Conservation (phyloP, 169 alveolate genomes). For the Neospora caninum region DNA sequence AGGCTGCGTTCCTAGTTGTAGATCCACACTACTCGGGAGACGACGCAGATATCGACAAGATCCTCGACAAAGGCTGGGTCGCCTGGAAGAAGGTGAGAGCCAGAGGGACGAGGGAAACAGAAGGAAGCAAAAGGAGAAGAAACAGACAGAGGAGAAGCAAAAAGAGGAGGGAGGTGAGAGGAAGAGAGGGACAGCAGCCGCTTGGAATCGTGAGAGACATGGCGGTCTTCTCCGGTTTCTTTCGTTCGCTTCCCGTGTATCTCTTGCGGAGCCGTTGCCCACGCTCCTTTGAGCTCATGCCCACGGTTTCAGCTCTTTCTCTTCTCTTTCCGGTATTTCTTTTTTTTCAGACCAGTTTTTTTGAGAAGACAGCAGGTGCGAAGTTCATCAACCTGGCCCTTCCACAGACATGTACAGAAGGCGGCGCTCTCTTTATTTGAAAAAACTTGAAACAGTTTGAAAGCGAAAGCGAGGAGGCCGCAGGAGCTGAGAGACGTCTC, state of each 20-base stretch:
- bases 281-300: too few relatives aligned
- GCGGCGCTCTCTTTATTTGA: neutral
- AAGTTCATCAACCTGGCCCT: neutral
- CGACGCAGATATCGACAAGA: neutral
- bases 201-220: too few relatives aligned
- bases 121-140: neutral
- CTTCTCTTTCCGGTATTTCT: neutral
- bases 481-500: too few relatives aligned
- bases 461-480: too few relatives aligned
- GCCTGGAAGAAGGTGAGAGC: conserved; percentile 9
- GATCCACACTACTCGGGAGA: neutral
- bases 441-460: neutral
- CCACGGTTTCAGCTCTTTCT: too few relatives aligned
- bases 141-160: neutral
- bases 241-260: too few relatives aligned
- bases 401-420: neutral
- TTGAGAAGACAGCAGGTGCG: neutral
- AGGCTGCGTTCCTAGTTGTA: neutral
- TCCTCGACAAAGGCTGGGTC: neutral
- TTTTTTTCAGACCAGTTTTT: neutral
- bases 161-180: neutral
- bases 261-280: too few relatives aligned
- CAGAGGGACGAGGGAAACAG: neutral
- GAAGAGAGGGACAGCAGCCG: too few relatives aligned
- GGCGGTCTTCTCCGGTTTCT: too few relatives aligned